These are phyloP conservation scores for Pascua guehoae DNA, from an alignment of 1,284 basidiomycete genomes.

Conservation along the genomic window DNA sequence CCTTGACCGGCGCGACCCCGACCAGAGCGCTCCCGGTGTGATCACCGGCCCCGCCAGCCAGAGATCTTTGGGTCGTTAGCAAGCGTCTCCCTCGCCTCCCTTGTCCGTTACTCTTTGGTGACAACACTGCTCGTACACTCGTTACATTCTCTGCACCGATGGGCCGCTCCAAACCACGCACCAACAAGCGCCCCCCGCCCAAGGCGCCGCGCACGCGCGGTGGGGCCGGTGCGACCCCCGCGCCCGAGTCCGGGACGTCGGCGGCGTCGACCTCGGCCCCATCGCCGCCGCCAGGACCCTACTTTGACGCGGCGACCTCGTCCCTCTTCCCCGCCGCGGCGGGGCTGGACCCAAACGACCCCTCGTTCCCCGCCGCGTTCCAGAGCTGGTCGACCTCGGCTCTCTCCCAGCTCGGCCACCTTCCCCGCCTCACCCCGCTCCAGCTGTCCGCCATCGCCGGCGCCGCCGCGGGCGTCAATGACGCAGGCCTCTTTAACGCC, in stretches of 20 bases:
- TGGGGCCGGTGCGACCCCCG: not conserved
- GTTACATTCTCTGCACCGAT: slow-evolving; percentile 17
- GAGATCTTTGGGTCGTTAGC: no score
- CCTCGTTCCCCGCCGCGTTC: slow-evolving; percentile 31
- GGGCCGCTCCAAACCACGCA: slow-evolving; percentile 44
- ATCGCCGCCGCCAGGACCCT: not conserved
- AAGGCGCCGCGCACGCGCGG: slow-evolving; percentile 13
- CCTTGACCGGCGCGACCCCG: no score
- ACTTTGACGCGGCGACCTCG: slow-evolving; percentile 14
- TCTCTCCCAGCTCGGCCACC: slow-evolving; percentile 30
- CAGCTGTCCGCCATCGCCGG: slow-evolving; percentile 41
- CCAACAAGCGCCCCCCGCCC: slow-evolving; percentile 36
- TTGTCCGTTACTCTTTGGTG: no score
- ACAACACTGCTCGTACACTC: no score
- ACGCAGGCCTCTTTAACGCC: slow-evolving; percentile 24
- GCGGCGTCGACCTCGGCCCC: slow-evolving; percentile 1
- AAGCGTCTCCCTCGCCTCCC: no score
- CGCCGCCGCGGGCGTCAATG: slow-evolving; percentile 39
- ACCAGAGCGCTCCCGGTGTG: no score
- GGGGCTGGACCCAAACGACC: slow-evolving; percentile 25
- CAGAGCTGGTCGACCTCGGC: slow-evolving; percentile 40
- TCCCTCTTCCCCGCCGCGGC: slow-evolving; percentile 14
- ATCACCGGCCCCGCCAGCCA: no score
- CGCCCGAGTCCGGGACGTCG: not conserved
- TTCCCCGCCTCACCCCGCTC: slow-evolving; percentile 38